Base-by-base conservation (phyloP, 495 filamentous ascomycete genomes). In the Penicillium cataractarum region DNA sequence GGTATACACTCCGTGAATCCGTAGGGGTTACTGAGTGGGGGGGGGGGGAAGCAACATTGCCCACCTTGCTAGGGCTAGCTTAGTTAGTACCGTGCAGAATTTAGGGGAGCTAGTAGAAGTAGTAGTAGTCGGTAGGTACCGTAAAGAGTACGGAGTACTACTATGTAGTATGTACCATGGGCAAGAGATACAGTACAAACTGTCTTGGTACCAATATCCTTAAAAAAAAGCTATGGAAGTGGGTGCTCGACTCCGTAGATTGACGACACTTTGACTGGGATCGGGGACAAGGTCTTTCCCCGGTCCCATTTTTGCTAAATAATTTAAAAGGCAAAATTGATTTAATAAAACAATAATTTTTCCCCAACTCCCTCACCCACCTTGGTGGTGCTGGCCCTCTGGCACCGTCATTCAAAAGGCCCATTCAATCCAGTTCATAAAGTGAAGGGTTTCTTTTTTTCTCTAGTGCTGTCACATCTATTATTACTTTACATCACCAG, bases 201-300 rank as follows among this genome's bases (percentile, higher is more conserved):
- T 21, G 19, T 4, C 12, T 49, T 27, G 3, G 53, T 21, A 12
- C 19, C 6, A 22, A 46, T 22, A 9, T 46, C 21, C n/a, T 22
- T 46, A 3, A 46, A 5, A 68, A n/a, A 42, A 21, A 68, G 62
- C 31, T 66, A 46, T 62, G 63, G 57, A 61, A 64, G 65, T 52
- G 65, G 51, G 53, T 63, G 61, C 52, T 53, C 51, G 39, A 49
- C 63, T 31, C 56, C 60, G 33, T 32, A 29, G 33, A 39, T 39
- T 55, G 31, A 55, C 31, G 19, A 39, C 17, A 24, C 33, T 5
- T 19, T 42, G 54, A 56, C 54, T 42, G n/a, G 54, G 52, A 39
- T 32, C 40, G 44, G 44, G 56, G 32, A 40, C 35, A 35, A 21
- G 26, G 46, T 58, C n/a, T 57, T 61, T n/a, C 29, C 31, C 24